Evolutionary conservation across 164 flowering plant genomes (phyloP).

Genomic region (Buxus sempervirens): DNA sequence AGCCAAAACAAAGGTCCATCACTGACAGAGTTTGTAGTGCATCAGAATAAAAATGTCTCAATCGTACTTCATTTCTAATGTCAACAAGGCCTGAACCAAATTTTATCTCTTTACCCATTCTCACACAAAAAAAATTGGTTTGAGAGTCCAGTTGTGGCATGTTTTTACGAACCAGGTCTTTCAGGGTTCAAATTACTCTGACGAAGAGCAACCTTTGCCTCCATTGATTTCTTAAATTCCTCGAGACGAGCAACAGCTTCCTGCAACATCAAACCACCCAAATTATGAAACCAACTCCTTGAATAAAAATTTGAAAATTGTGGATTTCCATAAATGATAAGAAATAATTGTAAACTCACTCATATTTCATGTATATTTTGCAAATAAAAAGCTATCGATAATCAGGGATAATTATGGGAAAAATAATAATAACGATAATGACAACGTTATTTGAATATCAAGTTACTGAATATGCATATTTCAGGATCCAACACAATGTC

Average conservation of each 20-base stretch:
- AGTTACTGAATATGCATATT: background rate
- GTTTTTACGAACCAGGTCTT: constrained; percentile 82
- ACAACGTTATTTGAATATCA: background rate
- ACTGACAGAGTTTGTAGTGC: no score
- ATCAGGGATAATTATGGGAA: background rate
- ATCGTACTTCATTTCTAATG: background rate
- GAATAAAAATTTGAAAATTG: background rate
- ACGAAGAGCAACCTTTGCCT: constrained; percentile 77
- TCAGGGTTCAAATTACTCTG: constrained; percentile 84
- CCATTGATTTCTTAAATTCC: constrained; percentile 80
- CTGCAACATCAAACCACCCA: constrained; percentile 33
- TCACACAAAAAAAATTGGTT: no score
- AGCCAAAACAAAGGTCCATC: no score
- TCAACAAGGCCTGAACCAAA: background rate
- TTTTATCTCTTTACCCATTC: no score
- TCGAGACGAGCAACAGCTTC: constrained; percentile 75
- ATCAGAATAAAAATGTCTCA: background rate
- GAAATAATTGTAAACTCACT: no score
- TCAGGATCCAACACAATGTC: no score
- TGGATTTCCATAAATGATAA: background rate
- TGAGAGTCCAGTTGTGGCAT: background rate
- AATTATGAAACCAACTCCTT: background rate
- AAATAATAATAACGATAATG: background rate
- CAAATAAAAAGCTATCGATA: background rate
- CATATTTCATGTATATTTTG: background rate